Conservation (phyloP, 2,329 filamentous ascomycete genomes). For the Fusarium sp. region DNA sequence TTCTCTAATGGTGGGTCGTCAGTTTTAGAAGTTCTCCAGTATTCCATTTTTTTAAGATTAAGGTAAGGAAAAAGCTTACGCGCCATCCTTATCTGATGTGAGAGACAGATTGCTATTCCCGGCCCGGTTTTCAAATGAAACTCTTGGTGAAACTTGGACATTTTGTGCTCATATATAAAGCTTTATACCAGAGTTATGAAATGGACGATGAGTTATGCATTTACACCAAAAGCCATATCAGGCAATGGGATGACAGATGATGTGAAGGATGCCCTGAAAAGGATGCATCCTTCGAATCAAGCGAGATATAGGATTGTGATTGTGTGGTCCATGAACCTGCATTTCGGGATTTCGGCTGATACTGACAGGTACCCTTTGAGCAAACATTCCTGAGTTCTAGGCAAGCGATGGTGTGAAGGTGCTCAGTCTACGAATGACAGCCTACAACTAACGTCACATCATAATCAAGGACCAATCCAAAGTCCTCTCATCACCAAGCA, state of each 20-base stretch:
- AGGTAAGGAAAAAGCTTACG: background rate
- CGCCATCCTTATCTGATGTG: background rate
- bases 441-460: background rate
- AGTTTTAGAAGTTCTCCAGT: background rate
- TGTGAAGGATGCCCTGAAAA: background rate
- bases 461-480: background rate
- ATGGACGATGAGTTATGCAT: rapidly evolving
- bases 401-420: background rate
- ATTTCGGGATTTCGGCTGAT: background rate
- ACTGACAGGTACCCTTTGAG: background rate
- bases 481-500: background rate
- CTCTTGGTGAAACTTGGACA: rapidly evolving
- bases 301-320: background rate
- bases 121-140: background rate
- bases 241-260: background rate
- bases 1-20: background rate
- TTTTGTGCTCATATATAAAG: background rate
- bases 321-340: background rate
- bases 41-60: background rate
- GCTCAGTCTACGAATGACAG: background rate
- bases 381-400: background rate
- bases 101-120: background rate
- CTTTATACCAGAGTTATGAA: rapidly evolving
- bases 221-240: background rate
- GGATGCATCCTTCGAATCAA: background rate